Conservation (phyloP, 176 grass and related monocot species). For the Pontederia paniculata region DNA sequence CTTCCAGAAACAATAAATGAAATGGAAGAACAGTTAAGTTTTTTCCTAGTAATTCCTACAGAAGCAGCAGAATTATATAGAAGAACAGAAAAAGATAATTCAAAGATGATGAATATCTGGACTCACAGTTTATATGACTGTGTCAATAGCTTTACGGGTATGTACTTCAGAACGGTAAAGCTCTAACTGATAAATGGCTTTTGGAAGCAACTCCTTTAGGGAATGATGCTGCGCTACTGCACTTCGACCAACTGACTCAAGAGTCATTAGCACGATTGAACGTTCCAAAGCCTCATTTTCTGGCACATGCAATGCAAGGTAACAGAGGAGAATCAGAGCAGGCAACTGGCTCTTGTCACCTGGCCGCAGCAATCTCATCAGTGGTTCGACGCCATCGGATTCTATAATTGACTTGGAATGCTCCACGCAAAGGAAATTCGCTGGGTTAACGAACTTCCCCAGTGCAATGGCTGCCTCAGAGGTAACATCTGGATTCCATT, state of each 20-base stretch:
- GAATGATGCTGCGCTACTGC: background rate
- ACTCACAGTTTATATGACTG: too few species aligned
- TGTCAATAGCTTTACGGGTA: too few species aligned
- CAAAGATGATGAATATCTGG: too few species aligned
- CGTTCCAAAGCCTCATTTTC: constrained; percentile 12
- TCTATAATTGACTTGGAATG: constrained; percentile 11
- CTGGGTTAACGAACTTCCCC: constrained; percentile 11
- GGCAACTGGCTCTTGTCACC: constrained; percentile 14
- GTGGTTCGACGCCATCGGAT: background rate
- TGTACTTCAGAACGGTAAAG: background rate
- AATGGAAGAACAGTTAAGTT: too few species aligned
- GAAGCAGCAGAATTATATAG: too few species aligned
- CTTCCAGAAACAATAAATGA: too few species aligned
- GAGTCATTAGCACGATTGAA: background rate
- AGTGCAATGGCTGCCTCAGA: background rate
- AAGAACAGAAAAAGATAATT: too few species aligned
- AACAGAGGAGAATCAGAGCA: constrained; percentile 9
- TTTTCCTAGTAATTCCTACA: too few species aligned
- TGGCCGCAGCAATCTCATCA: constrained; percentile 19
- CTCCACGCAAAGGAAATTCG: constrained; percentile 8
- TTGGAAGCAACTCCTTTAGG: constrained; percentile 2
- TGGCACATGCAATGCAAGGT: constrained; percentile 3
- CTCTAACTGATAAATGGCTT: constrained; percentile 9
- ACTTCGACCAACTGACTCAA: background rate
- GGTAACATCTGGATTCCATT: constrained; percentile 3